phyloP scores from a whole-genome alignment of 768 basidiomycete genomes.

The Dioszegia crocea region DNA sequence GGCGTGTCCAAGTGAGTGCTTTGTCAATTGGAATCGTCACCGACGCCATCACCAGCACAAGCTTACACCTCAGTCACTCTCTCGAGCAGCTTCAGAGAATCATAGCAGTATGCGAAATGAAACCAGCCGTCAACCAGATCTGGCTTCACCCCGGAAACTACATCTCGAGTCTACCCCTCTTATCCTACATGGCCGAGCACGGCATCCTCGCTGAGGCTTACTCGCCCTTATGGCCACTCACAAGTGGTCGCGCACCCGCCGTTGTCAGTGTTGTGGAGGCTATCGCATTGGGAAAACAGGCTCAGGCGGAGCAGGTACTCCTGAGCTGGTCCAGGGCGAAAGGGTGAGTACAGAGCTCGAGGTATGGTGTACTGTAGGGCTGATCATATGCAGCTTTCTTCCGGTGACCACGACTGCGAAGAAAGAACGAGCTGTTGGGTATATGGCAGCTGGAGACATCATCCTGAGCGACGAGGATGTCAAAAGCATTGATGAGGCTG shows the following conservation, averaged over 20 bases:
- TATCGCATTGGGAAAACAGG: conserved; percentile 12
- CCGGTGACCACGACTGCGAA: conserved; percentile 22
- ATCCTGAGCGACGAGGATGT: conserved; percentile 34
- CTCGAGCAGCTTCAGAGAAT: conserved; percentile 21
- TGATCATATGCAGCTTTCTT: conserved; percentile 22
- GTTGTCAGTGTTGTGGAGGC: conserved; percentile 14
- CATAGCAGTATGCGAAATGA: conserved; percentile 10
- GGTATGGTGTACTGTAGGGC: no score
- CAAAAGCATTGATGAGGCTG: conserved; percentile 43
- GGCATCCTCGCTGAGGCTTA: conserved; percentile 25
- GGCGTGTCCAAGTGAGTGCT: conserved; percentile 32
- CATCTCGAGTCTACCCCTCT: conserved; percentile 1
- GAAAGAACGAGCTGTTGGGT: conserved; percentile 13
- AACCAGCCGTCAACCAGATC: conserved; percentile 35
- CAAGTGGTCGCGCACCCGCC: background rate
- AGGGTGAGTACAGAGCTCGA: conserved; percentile 18
- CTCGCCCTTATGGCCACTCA: conserved; percentile 19
- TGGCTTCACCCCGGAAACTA: conserved; percentile 23
- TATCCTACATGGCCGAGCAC: conserved; percentile 17
- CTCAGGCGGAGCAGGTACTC: conserved; percentile 34
- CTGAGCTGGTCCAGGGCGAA: conserved; percentile 39
- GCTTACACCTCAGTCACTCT: no score
- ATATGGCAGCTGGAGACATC: conserved; percentile 22
- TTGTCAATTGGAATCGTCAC: background rate
- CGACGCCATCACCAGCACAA: no score